Conservation (phyloP, 371 early-diverging fungal genomes). For the Dentiscutata heterogama region DNA sequence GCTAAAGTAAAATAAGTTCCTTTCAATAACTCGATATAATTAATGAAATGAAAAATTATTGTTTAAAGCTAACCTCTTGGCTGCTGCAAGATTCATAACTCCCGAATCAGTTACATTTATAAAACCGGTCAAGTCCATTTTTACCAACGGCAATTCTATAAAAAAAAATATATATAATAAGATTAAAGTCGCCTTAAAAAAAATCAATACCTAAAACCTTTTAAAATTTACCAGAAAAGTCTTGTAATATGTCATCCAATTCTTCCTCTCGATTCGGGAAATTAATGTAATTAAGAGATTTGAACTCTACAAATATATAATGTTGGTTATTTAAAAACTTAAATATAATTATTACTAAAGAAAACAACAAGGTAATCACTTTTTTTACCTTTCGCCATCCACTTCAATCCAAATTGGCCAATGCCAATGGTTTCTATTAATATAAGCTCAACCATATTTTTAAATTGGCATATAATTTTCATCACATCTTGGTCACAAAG, state of each 20-base stretch:
- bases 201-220: neutral
- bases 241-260: conserved; percentile 1
- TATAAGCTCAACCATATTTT: no score
- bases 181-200: neutral
- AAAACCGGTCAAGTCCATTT: neutral
- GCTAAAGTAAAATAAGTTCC: neutral
- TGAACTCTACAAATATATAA: neutral
- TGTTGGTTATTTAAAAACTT: neutral
- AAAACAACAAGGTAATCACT: neutral
- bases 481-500: no score
- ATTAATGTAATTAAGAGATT: neutral
- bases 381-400: conserved; percentile 14
- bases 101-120: neutral
- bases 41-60: neutral
- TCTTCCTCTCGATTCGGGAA: conserved; percentile 8
- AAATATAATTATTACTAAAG: neutral
- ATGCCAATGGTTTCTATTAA: no score
- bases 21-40: no score
- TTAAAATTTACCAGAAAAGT: conserved; percentile 19
- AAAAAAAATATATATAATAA: neutral
- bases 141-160: neutral
- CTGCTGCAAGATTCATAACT: neutral
- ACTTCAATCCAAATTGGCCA: conserved; percentile 16
- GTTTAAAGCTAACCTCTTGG: neutral
- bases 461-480: no score